Base-by-base conservation (phyloP, 768 basidiomycete genomes). In the Serendipita indica region DNA sequence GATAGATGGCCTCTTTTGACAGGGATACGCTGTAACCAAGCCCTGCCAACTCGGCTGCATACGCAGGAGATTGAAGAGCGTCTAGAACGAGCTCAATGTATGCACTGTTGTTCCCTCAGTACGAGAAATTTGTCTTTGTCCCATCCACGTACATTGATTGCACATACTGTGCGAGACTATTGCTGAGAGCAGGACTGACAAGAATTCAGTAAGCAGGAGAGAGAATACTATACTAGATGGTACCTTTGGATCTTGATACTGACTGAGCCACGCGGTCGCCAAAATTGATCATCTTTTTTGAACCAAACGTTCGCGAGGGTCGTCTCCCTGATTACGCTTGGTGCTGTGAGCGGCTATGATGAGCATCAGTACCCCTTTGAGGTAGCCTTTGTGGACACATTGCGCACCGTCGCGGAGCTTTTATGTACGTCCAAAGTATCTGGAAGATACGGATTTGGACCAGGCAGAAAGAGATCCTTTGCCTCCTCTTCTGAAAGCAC, bases 211-310 rank as follows among this genome's bases (percentile, higher is more conserved):
- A n/a, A n/a, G n/a, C n/a, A n/a, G n/a, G n/a, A n/a, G n/a, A n/a
- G n/a, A n/a, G n/a, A n/a, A n/a, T n/a, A 6, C 13, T 12, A 43
- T 43, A n/a, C 18, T 7, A 7, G 5, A 10, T 65, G 71, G 20
- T 67, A 86, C 88, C 80, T 88, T 64, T 84, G 78, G 45, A 93
- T 73, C 63, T 88, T 80, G 59, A 97, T 75, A 59, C 84, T 72
- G 20, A 85, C 77, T 61, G 80, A 77, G 1, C 91, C 90, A 66
- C 87, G 89, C 0, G 96, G 96, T 6, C 93, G 81, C 86, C 90
- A 94, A 74, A 96, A 99, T 61, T 76, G 79, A 69, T 99, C 94
- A 68, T 99, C 96, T 68, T 92, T 92, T 75, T 99, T 99, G 72
- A 91, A 81, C 93, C 94, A 99, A 2, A 98, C 13, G 82, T 77